phyloP scores from a whole-genome alignment of 805 yeast species.

The Saccharomycopsis amapae region DNA sequence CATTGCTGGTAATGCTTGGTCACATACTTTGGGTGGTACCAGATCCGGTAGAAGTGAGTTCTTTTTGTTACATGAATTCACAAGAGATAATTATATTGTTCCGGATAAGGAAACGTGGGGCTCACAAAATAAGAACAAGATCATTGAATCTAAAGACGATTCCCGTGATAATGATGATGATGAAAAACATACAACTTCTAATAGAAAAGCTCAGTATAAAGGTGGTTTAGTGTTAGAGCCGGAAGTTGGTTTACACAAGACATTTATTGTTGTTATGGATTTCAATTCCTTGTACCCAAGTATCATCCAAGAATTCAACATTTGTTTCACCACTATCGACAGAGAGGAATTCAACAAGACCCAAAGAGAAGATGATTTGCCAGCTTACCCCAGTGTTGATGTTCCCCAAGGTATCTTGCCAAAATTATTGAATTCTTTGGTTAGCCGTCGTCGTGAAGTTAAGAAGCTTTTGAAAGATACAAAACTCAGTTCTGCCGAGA shows the following conservation, averaged over 20 bases:
- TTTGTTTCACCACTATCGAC: conserved; percentile 92
- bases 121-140: conserved; percentile 28
- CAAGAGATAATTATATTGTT: conserved; percentile 67
- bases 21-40: conserved; percentile 88
- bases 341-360: conserved; percentile 38
- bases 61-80: conserved; percentile 86
- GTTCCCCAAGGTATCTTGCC: conserved; percentile 79
- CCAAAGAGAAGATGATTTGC: conserved; percentile 55
- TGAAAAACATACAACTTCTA: conserved; percentile 40
- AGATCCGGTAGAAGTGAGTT: conserved; percentile 94
- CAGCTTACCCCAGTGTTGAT: conserved; percentile 56
- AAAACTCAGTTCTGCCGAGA: conserved; percentile 52
- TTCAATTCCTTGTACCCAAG: conserved; percentile 96
- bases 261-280: conserved; percentile 90
- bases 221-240: conserved; percentile 98
- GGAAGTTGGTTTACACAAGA: conserved; percentile 86
- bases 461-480: conserved; percentile 78
- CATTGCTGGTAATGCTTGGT: conserved; percentile 96
- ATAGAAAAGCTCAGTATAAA: conserved; percentile 67
- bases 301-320: conserved; percentile 93
- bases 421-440: conserved; percentile 70
- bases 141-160: conserved; percentile 23
- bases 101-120: conserved; percentile 69
- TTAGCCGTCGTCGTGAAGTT: conserved; percentile 87
- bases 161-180: conserved; percentile 27